Evolutionary conservation across 2,329 filamentous ascomycete genomes (phyloP), one percentile per base, ranked within the genome.

Genomic region (Cadophora gregata): DNA sequence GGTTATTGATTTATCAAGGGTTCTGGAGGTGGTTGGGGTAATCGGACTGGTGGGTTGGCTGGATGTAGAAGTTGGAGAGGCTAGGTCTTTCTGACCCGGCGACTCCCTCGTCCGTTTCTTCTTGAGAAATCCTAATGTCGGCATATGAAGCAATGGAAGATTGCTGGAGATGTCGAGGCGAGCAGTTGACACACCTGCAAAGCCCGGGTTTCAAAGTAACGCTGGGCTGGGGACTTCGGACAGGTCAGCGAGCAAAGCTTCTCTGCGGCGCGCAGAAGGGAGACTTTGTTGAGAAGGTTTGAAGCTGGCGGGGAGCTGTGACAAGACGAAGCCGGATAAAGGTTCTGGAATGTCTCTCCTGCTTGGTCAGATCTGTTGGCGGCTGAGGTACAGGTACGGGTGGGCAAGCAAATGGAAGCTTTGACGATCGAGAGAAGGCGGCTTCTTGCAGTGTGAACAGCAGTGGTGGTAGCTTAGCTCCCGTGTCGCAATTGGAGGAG

Each of bases 61-160:
- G 72, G 85, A 84, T 76, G 88, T 84, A 77, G 89, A 88, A 74
- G 85, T 86, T 79, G 92, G 89, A 78, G 87, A 85, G 78, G 89
- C 87, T 78, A 85, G 80, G 79, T 89, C 85, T 77, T 83, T 85
- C 74, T 89, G 91, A 78, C 84, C 86, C 77, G 83, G 83, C 77
- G 89, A 91, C 84, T 97, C 93, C 88, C 93, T 96, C 83, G 93
- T 97, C 88, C 93, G 90, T 87, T 97, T 97, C 88, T 97, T 98
- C 88, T 97, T 97, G 79, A 98, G 88, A 79, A 97, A 93, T 81
- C 93, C 93, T 85, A 97, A 88, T 81, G 88, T 92, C 89, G 94
- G 96, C 96, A 99, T 98, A 78, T 73, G 75, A 75, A 75, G 71
- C 67, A 72, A 72, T 72, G 67, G 65, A 58, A 62, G 62, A 67